Conservation (phyloP, 805 yeast species). For the Spathaspora arborariae region DNA sequence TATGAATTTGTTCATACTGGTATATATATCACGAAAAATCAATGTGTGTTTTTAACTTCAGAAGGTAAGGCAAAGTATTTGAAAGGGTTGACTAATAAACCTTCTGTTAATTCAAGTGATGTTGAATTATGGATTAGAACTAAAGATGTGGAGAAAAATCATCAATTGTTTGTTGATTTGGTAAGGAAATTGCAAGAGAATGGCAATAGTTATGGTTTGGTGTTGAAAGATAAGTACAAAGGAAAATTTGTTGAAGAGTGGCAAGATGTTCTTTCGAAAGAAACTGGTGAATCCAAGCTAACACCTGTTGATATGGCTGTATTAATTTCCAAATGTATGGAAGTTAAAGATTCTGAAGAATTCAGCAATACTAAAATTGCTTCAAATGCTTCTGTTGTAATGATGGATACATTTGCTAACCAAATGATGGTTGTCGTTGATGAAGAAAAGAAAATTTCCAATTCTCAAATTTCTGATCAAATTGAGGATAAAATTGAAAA, state of each 20-base stretch:
- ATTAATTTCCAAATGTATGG: constrained; percentile 54
- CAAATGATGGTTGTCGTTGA: constrained; percentile 86
- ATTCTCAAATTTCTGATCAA: constrained; percentile 66
- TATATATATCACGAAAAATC: constrained; percentile 57
- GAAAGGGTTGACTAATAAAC: constrained; percentile 47
- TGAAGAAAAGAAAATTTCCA: constrained; percentile 75
- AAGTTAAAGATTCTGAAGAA: constrained; percentile 78
- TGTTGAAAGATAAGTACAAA: constrained; percentile 70
- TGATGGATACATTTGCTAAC: constrained; percentile 80
- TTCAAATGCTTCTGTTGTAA: constrained; percentile 68
- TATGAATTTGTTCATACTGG: constrained; percentile 95
- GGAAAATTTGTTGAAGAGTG: constrained; percentile 87
- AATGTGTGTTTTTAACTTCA: constrained; percentile 67
- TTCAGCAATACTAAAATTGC: constrained; percentile 63
- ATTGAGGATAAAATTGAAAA: constrained; percentile 76
- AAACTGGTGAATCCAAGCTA: constrained; percentile 23
- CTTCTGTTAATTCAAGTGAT: constrained; percentile 38
- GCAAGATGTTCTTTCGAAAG: constrained; percentile 41
- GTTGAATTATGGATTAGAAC: constrained; percentile 67
- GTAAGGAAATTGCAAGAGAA: constrained; percentile 41
- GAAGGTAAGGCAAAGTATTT: constrained; percentile 83
- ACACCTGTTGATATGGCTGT: constrained; percentile 47
- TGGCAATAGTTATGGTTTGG: constrained; percentile 49
- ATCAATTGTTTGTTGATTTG: constrained; percentile 58
- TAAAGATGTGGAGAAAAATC: constrained; percentile 77